These are phyloP conservation scores for Naegleria lovaniensis DNA, from an alignment of 208 protist genomes.

Conservation along the genomic window DNA sequence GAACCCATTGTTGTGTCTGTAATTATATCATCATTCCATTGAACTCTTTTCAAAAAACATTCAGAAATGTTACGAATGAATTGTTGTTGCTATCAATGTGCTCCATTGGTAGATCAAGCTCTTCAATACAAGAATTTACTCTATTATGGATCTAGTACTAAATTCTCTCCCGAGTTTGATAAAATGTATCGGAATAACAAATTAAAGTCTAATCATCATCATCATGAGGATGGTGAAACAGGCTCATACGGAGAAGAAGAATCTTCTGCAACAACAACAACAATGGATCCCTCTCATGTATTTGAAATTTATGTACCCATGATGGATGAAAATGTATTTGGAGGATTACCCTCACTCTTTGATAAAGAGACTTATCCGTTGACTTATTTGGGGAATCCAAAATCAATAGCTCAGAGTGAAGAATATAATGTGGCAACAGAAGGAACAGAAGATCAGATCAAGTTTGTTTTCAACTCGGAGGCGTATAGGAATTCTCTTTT, in stretches of 20 bases:
- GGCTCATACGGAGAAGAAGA: background rate
- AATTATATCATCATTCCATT: background rate
- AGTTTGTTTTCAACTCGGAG: background rate
- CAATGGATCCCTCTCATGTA: background rate
- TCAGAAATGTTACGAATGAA: background rate
- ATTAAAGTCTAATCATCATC: background rate
- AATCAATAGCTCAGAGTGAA: background rate
- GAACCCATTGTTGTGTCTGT: too few relatives aligned
- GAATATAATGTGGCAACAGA: background rate
- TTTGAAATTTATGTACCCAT: constrained; percentile 1
- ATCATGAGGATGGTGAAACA: background rate
- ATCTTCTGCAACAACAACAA: background rate
- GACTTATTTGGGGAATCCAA: background rate
- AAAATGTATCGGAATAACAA: background rate
- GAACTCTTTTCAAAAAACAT: too few relatives aligned
- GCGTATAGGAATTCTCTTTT: background rate
- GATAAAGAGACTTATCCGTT: background rate
- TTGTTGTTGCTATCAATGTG: background rate
- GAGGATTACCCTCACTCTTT: background rate
- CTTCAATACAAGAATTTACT: background rate
- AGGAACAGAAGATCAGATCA: too few relatives aligned
- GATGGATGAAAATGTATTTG: background rate
- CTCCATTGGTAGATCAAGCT: background rate
- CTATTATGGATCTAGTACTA: background rate
- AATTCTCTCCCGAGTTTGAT: background rate